Evolutionary conservation across 2,329 filamentous ascomycete genomes (phyloP).

Genomic region (Epichloe typhina): DNA sequence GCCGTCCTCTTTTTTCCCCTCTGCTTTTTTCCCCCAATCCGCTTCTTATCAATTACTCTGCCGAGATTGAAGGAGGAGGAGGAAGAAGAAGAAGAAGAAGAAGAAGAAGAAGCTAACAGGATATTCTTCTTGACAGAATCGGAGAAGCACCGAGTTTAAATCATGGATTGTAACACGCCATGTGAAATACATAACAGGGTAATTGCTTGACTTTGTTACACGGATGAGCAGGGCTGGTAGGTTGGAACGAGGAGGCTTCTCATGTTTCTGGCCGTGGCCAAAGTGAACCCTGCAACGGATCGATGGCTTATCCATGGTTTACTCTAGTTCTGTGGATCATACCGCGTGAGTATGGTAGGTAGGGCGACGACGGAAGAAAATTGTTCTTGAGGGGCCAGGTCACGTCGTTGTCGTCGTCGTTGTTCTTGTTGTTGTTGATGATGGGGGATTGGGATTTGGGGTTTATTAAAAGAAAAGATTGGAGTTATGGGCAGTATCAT

Average conservation of each 20-base stretch:
- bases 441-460: neutral
- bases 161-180: neutral
- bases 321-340: neutral
- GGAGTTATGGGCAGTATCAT: conserved; percentile 1
- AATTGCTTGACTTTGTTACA: neutral
- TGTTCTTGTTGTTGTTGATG: too few relatives aligned
- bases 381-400: neutral
- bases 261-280: neutral
- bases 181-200: neutral
- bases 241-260: neutral
- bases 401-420: too few relatives aligned
- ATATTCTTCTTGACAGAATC: conserved; percentile 21
- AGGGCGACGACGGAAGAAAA: neutral
- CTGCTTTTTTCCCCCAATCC: neutral
- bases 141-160: conserved; percentile 31
- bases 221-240: neutral
- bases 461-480: neutral
- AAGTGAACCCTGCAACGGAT: neutral
- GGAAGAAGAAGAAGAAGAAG: neutral
- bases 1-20: neutral
- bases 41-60: neutral
- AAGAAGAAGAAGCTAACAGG: neutral
- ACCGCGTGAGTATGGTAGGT: neutral
- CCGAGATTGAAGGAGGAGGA: neutral
- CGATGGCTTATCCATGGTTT: neutral